Evolutionary conservation across 805 yeast genomes (phyloP), one percentile per base, ranked within the genome.

Genomic region (Sugiyamaella floridensis): DNA sequence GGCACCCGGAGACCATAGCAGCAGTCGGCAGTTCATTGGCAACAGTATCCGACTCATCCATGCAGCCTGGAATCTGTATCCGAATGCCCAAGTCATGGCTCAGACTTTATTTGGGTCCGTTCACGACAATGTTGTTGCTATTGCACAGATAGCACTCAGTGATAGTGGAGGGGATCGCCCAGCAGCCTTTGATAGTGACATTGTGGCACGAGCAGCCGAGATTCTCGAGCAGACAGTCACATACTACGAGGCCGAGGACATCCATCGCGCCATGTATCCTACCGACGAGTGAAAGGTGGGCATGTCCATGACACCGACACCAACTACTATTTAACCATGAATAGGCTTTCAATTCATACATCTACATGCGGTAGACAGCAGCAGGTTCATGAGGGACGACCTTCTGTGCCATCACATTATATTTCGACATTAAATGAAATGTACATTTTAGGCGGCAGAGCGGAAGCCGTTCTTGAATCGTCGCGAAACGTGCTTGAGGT

Each of bases 401-500:
- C n/a, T 32, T 32, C 9, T 32, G 37, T 32, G 37, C 37, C 12
- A 32, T 32, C 37, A 32, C 37, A 32, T 32, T 32, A 32, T 32
- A 32, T 32, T 32, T 32, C n/a, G 37, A 32, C 37, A 32, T 32
- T 32, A 32, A 14, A 32, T 32, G 37, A 32, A 32, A 32, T 32
- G n/a, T 45, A 34, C 19, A 29, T n/a, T 44, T 43, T 49, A 43
- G 45, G 57, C 80, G 75, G 89, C 88, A 70, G 96, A 74, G 78
- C 88, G 97, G 97, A 93, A 93, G 76, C 89, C 95, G 85, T 92
- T 92, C 87, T 90, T 88, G 87, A 92, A 92, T 82, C 89, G 88
- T 85, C 98, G 90, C 68, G 93, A 79, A 69, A 93, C 96, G 78
- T 83, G 85, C 83, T 92, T 93, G 78, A 93, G 84, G 89, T 92